Evolutionary conservation across 352 stramenopile genomes (phyloP), one percentile per base, ranked within the genome.

Genomic region (Phytophthora vignae): DNA sequence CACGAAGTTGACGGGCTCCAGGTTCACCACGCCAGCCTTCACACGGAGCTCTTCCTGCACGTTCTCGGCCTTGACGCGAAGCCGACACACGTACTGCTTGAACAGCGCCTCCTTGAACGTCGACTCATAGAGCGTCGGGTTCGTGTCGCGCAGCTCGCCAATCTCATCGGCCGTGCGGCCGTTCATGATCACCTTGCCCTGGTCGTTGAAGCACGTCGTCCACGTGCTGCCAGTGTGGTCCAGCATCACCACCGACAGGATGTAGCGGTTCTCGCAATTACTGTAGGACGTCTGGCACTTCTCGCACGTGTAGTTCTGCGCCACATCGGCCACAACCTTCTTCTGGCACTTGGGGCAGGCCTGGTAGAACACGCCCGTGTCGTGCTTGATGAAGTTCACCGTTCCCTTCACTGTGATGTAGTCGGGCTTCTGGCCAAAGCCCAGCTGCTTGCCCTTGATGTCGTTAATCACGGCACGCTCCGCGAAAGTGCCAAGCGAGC

Each of bases 351-450:
- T 96, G 27, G 84, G 84, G 44, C 88, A 96, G 15, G 91, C 90
- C 70, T 96, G 88, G 77, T 97, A 97, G 73, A 88, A 96, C 48
- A 97, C 78, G 7, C 83, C 83, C 49, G 87, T 78, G 77, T 99
- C 96, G 71, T 98, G 97, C 83, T 99, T 99, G 76, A 99, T 97
- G 71, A 98, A 99, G 67, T 92, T 99, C 59, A 99, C 90, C 12
- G 92, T 98, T 50, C 85, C 97, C 78, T 99, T 99, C 60, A 99
- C 95, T 29, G 81, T 96, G 55, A 99, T 92, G 76, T 96, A 99
- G 83, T 99, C 97, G 17, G 96, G 91, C 83, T 99, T 99, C 60
- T 99, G 96, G 3, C 77, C 82, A 72, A 96, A 97, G 55, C 97
- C 98, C 60, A 99, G 85, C 50, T 98, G 87, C 75, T 98, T 96